phyloP scores from a whole-genome alignment of 345 rosid genomes.

The Erysimum cheiranthoides region DNA sequence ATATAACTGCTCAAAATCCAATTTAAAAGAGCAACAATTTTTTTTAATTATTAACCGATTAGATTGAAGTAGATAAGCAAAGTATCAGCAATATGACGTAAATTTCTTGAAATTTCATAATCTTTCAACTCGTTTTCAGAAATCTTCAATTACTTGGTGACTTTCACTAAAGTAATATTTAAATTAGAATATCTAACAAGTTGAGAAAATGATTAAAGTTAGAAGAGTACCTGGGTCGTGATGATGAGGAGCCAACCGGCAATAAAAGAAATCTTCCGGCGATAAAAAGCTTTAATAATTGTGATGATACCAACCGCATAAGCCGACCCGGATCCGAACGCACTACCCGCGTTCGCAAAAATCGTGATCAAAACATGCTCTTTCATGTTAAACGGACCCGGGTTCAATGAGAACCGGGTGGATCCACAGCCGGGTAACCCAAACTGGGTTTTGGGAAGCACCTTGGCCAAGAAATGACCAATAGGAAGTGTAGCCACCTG shows the following conservation, averaged over 20 bases:
- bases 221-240: slow-evolving; percentile 72
- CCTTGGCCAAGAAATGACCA: slow-evolving; percentile 71
- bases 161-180: background rate
- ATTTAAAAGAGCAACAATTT: background rate
- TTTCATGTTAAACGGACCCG: slow-evolving; percentile 86
- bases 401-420: slow-evolving; percentile 66
- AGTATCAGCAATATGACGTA: slow-evolving; percentile 6
- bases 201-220: background rate
- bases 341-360: slow-evolving; percentile 88
- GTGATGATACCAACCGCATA: slow-evolving; percentile 74
- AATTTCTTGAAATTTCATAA: background rate
- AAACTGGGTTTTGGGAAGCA: slow-evolving; percentile 64
- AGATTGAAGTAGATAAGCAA: background rate
- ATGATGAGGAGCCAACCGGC: slow-evolving; percentile 85
- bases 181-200: background rate
- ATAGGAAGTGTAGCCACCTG: slow-evolving; percentile 79
- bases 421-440: slow-evolving; percentile 65
- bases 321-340: slow-evolving; percentile 74
- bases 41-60: background rate
- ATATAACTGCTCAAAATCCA: background rate
- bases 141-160: background rate
- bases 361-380: slow-evolving; percentile 83
- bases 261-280: slow-evolving; percentile 64
- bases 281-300: slow-evolving; percentile 76
- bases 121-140: background rate